A percentile compares a stretch with the other conserved stretches of the same genome.
Evolutionary conservation across 2,329 filamentous ascomycete species (phyloP).

Genomic region (Nannizziopsis barbatae): DNA sequence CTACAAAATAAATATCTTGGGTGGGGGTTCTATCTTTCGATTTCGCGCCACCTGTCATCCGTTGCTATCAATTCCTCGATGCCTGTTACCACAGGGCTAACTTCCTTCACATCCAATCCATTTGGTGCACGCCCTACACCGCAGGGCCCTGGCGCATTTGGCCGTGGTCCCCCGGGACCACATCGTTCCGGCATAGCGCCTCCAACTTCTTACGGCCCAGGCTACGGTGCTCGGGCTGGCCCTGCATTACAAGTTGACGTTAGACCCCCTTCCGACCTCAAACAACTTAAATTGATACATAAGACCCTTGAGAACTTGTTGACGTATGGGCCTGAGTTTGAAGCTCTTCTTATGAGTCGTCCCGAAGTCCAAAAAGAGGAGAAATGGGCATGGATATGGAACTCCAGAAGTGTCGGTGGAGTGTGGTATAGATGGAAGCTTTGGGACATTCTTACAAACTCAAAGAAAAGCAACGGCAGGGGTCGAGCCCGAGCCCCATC

Average conservation of each 20-base stretch:
- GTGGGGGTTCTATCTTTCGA: conserved; percentile 66
- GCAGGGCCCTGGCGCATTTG: conserved; percentile 31
- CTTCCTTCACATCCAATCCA: conserved; percentile 48
- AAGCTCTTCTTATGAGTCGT: conserved; percentile 80
- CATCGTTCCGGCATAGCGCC: conserved; percentile 61
- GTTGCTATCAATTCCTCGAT: conserved; percentile 50
- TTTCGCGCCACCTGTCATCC: conserved; percentile 75
- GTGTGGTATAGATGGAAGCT: conserved; percentile 89
- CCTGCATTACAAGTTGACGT: conserved; percentile 57
- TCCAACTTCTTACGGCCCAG: conserved; percentile 55
- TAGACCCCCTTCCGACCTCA: conserved; percentile 63
- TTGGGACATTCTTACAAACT: conserved; percentile 72
- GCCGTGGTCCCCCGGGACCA: conserved; percentile 32
- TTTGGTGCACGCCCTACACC: conserved; percentile 65
- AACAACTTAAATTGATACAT: conserved; percentile 72
- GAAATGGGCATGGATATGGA: conserved; percentile 90
- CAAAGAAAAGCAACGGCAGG: conserved; percentile 29
- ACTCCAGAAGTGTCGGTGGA: conserved; percentile 64
- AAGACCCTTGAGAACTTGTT: conserved; percentile 72
- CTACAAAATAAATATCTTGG: conserved; percentile 78
- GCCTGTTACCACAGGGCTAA: conserved; percentile 37
- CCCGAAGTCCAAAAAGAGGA: conserved; percentile 74
- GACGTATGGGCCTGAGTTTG: conserved; percentile 72
- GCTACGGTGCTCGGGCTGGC: conserved; percentile 37
- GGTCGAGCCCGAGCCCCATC: conserved; percentile 36